Conservation (phyloP, 2,329 filamentous ascomycete genomes). For the Aspergillus latus region DNA sequence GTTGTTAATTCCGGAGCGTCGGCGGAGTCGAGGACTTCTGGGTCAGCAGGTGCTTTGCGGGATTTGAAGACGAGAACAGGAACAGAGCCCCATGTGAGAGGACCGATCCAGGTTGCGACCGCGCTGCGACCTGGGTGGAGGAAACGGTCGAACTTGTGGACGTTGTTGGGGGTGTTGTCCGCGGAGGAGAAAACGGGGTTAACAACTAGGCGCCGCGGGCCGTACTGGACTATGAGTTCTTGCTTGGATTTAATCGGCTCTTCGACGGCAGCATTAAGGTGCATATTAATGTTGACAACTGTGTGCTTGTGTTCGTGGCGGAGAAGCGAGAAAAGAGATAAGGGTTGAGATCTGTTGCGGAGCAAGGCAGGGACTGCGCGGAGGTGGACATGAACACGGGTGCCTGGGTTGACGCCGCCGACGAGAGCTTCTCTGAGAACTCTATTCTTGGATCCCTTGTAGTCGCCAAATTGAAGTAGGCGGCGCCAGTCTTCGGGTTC, state of each 20-base stretch:
- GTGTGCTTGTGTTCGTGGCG: conserved; percentile 95
- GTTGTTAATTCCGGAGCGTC: conserved; percentile 34
- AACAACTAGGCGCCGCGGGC: conserved; percentile 79
- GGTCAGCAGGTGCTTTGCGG: conserved; percentile 23
- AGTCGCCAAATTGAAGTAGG: conserved; percentile 83
- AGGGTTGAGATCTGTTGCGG: conserved; percentile 55
- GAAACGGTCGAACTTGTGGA: conserved; percentile 94
- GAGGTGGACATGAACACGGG: conserved; percentile 77
- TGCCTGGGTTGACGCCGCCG: conserved; percentile 84
- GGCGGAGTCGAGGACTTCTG: conserved; percentile 43
- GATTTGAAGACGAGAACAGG: conserved; percentile 84
- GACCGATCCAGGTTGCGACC: conserved; percentile 85
- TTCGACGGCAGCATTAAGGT: conserved; percentile 73
- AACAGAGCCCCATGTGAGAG: conserved; percentile 88
- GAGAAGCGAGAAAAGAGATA: conserved; percentile 81
- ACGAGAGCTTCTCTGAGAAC: conserved; percentile 78
- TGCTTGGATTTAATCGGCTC: conserved; percentile 86
- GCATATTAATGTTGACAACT: conserved; percentile 84
- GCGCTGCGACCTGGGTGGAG: conserved; percentile 87
- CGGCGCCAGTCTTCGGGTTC: conserved; percentile 89
- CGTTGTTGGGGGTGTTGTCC: conserved; percentile 92
- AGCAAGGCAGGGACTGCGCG: conserved; percentile 57
- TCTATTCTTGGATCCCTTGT: conserved; percentile 76
- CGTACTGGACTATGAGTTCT: conserved; percentile 87
- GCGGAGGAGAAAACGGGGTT: conserved; percentile 86